Evolutionary conservation across 1,139 yeast species (phyloP).

Genomic region (Lodderomyces theae): DNA sequence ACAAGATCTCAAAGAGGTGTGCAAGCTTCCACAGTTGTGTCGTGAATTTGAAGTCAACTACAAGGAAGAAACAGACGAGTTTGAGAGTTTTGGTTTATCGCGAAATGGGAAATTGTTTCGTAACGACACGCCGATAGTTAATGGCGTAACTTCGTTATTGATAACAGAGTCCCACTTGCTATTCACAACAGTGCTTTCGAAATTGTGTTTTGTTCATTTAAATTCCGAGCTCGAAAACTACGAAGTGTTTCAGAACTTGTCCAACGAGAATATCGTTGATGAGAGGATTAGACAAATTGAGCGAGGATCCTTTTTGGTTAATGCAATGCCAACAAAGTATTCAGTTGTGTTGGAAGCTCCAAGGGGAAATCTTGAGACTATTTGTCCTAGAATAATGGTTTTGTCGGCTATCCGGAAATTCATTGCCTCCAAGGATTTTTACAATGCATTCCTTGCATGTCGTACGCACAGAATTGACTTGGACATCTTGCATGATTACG

Average conservation of each 20-base stretch:
- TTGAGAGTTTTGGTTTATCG: conserved; percentile 67
- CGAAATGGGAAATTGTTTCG: conserved; percentile 72
- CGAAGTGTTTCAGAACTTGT: conserved; percentile 20
- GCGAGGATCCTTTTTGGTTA: conserved; percentile 80
- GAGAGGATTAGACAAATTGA: conserved; percentile 89
- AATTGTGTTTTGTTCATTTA: conserved; percentile 79
- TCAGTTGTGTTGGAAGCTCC: conserved; percentile 90
- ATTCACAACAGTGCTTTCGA: conserved; percentile 86
- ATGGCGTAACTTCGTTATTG: conserved; percentile 80
- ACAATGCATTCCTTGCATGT: conserved; percentile 75
- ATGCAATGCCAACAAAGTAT: conserved; percentile 79
- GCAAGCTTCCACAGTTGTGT: conserved; percentile 68
- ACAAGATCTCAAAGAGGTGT: conserved; percentile 27
- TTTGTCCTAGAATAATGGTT: conserved; percentile 90
- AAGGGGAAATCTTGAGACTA: conserved; percentile 92
- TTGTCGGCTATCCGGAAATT: conserved; percentile 74
- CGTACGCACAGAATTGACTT: conserved; percentile 89
- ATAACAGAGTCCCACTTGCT: conserved; percentile 71
- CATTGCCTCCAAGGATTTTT: conserved; percentile 58
- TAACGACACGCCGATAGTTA: conserved; percentile 58
- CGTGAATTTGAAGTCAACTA: conserved; percentile 55
- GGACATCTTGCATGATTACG: conserved; percentile 86
- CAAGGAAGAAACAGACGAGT: conserved; percentile 20
- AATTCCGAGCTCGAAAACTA: conserved; percentile 34
- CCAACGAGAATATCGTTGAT: conserved; percentile 41